Base-by-base conservation (phyloP, 768 basidiomycete species). In the Galerina sulciceps region DNA sequence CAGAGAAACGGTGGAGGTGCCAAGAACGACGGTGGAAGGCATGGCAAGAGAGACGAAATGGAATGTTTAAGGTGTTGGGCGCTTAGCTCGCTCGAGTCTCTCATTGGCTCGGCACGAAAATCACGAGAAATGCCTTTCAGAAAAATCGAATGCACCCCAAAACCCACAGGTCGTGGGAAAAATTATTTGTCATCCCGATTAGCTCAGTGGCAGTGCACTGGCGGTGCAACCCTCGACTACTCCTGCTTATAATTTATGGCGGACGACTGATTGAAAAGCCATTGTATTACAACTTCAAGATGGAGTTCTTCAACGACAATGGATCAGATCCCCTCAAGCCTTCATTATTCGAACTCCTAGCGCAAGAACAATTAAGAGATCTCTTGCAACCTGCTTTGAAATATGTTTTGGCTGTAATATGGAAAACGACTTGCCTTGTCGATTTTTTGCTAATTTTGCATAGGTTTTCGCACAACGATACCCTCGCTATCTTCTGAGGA, bases 391-490 rank as follows among this genome's bases (percentile, higher is more conserved):
- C 96, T 35, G 94, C 96, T 13, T 77, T 97, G 69, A 94, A 96
- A 76, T 98, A 99, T 76, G 88, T 96, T 44, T 78, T 99, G 35
- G 90, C 91, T 60, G 96, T 96, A 71, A 76, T 89, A 71, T 43
- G 14, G 31, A 17, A 20, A 37, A 31, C 20, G 22, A 37, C 10
- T 26, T 38, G 2, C 11, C 36, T 4, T 22, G 5, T 18, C 10
- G 17, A 23, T 40, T 17, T 9, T 1, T 11, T 46, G 26, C 11
- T 56, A 35, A 55, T 8, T 51, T 1, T 41, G 14, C 52, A 4
- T 34, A 97, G 96, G 91, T 96, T 57, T 93, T 99, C 66, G 94
- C 97, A 3, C 95, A 98, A 78, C 82, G 89, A 55, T 91, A 98
- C 71, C 97, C 97, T 6, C 85, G 97, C 54, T 96, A 98, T 73